Evolutionary conservation across 208 protist genomes (phyloP).

Genomic region (Trypanosoma melophagium): DNA sequence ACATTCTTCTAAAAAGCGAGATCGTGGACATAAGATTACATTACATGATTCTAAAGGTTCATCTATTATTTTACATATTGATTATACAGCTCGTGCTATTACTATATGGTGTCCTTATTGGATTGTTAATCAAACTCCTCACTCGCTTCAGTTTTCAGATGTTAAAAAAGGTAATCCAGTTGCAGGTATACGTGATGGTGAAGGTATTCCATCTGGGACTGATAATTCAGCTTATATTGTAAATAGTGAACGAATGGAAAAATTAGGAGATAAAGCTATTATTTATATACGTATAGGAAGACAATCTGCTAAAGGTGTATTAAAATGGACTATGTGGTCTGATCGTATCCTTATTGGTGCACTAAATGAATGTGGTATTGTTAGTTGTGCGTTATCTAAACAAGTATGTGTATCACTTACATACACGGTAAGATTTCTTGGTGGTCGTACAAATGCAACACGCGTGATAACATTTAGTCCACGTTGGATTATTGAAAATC

Average conservation of each 20-base stretch:
- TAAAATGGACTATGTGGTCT: slow-evolving; percentile 60
- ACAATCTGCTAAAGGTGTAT: slow-evolving; percentile 2
- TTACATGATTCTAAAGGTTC: slow-evolving; percentile 27
- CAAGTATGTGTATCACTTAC: slow-evolving; percentile 40
- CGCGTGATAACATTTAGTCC: slow-evolving; percentile 59
- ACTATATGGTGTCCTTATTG: slow-evolving; percentile 60
- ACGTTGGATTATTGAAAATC: slow-evolving; percentile 73
- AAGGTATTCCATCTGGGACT: slow-evolving; percentile 8
- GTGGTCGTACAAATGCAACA: slow-evolving; percentile 35
- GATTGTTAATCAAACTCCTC: slow-evolving; percentile 59
- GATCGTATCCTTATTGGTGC: slow-evolving; percentile 17
- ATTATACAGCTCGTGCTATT: slow-evolving; percentile 37
- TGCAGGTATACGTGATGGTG: slow-evolving; percentile 18
- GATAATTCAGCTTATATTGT: slow-evolving; percentile 33
- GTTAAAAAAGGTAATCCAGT: slow-evolving; percentile 21
- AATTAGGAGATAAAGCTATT: slow-evolving; percentile 33
- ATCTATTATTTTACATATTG: slow-evolving; percentile 48
- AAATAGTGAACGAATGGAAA: slow-evolving; percentile 40
- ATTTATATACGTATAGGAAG: slow-evolving; percentile 34
- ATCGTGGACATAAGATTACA: slow-evolving; percentile 16
- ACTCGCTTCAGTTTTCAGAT: slow-evolving; percentile 49
- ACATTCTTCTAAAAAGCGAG: slow-evolving; percentile 25
- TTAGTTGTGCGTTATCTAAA: slow-evolving; percentile 25
- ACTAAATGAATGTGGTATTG: slow-evolving; percentile 27
- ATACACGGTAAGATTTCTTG: slow-evolving; percentile 55